A percentile compares a stretch with the other conserved stretches of the same genome.
These are phyloP conservation scores for Pleomassaria siparia DNA, from an alignment of 2,329 filamentous ascomycete genomes.

Conservation along the genomic window DNA sequence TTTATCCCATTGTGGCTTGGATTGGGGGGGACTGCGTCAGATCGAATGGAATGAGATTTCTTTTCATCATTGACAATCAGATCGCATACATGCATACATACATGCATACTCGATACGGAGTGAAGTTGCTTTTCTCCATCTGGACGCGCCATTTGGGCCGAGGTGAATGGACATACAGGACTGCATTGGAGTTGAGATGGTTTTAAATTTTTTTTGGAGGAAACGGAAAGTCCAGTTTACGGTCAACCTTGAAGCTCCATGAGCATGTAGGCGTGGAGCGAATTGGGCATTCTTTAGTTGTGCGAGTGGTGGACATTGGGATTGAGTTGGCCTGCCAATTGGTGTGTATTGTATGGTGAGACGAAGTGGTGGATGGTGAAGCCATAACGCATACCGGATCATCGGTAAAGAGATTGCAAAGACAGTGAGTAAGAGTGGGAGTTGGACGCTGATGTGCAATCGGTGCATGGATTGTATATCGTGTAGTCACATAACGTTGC, in stretches of 20 bases:
- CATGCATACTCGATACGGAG: slow-evolving; percentile 4
- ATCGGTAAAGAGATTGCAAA: background rate
- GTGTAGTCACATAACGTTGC: background rate
- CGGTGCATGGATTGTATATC: background rate
- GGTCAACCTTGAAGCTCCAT: background rate
- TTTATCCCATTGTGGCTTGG: background rate
- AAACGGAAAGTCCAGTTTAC: background rate
- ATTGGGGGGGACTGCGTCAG: background rate
- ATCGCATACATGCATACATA: slow-evolving; percentile 6
- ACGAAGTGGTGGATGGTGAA: background rate
- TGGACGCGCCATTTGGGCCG: background rate
- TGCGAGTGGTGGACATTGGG: background rate
- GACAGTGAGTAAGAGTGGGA: background rate
- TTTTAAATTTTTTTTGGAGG: background rate
- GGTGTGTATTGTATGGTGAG: background rate
- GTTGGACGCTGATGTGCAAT: background rate
- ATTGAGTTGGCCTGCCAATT: background rate
- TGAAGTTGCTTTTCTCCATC: background rate
- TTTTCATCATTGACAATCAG: background rate
- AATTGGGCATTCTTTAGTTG: background rate
- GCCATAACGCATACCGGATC: too few relatives aligned
- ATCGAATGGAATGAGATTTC: too few relatives aligned
- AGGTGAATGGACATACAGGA: background rate
- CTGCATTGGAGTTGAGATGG: background rate
- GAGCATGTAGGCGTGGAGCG: too few relatives aligned